Percentiles rank a stretch among this genome's conserved stretches.
Conservation (phyloP, 2,329 filamentous ascomycete species). For the Colletotrichum nymphaeae region DNA sequence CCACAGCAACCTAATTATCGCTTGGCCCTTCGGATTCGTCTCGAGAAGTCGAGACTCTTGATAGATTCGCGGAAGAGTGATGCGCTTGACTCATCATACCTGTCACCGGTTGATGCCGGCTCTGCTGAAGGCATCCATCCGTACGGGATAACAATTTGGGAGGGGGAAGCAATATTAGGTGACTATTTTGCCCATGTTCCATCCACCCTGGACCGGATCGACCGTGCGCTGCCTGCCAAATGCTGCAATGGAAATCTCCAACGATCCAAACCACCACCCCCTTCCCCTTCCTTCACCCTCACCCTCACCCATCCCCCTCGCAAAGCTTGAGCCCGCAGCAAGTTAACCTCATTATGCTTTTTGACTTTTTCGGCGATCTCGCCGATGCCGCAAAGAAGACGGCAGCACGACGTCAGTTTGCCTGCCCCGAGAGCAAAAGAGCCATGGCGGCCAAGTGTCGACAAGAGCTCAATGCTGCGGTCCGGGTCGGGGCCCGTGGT, state of each 20-base stretch:
- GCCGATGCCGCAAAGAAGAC: background rate
- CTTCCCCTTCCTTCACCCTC: background rate
- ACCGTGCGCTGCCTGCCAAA: slow-evolving; percentile 20
- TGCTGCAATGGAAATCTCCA: slow-evolving; percentile 11
- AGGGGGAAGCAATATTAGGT: background rate
- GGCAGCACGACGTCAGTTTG: background rate
- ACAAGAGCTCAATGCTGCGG: background rate
- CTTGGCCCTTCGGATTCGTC: background rate
- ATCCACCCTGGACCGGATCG: background rate
- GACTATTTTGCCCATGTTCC: slow-evolving; percentile 15
- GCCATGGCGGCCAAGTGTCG: background rate
- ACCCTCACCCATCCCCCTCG: background rate
- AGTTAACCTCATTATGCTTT: slow-evolving; percentile 11
- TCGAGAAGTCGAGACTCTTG: background rate
- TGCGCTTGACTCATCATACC: slow-evolving; percentile 18
- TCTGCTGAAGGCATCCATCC: slow-evolving; percentile 1
- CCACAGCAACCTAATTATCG: background rate
- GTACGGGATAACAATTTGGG: background rate
- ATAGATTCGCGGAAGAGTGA: background rate
- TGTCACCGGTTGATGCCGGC: background rate
- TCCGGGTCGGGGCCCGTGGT: background rate
- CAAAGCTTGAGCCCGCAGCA: slow-evolving; percentile 16
- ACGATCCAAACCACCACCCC: background rate
- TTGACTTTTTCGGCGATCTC: slow-evolving; percentile 1
- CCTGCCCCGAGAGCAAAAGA: background rate